Evolutionary conservation across 192 early-diverging fungal genomes (phyloP), one percentile per base, ranked within the genome.

Genomic region (Entophlyctis luteolus): DNA sequence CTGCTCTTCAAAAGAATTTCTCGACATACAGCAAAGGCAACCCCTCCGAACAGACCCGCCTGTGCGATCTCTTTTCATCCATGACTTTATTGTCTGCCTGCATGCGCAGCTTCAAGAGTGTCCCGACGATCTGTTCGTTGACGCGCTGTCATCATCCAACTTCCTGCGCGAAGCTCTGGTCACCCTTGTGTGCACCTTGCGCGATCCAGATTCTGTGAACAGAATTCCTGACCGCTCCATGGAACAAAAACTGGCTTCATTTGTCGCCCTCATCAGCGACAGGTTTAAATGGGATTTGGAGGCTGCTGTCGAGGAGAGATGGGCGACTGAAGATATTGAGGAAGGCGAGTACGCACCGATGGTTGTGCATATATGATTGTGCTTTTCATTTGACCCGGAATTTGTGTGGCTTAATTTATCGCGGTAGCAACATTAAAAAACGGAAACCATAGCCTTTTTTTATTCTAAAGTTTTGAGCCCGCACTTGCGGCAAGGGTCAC

Each of bases 201-300:
- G 54, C 23, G 62, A 62, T 38, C 65, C 46, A 20, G 36, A 69
- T 39, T 20, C 59, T 6, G 34, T 37, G 1, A 34, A 53, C 32
- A 52, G 47, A 2, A 36, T 63, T 33, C 45, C 55, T 32, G 54
- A 39, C 38, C 38, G 29, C 4, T 5, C 47, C 29, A 56, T 88
- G 18, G 71, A 77, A 28, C 36, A 70, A 20, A 72, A 75, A 16
- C 66, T 90, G 42, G 68, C 59, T 1, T 34, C 35, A 36, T 71
- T 92, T 20, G 72, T 88, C 18, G 56, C 70, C n/a, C 72, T 80
- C 27, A 72, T 90, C 23, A 59, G 71, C 18, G 74, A 77, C 34
- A 71, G 75, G 37, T 92, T 90, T 65, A 73, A 76, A 42, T 90
- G 89, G 88, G 76, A 80, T 58, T 59, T 95, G 67, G 75, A 80